Conservation (phyloP, 805 yeast species). For the Metschnikowia peoriensis region DNA sequence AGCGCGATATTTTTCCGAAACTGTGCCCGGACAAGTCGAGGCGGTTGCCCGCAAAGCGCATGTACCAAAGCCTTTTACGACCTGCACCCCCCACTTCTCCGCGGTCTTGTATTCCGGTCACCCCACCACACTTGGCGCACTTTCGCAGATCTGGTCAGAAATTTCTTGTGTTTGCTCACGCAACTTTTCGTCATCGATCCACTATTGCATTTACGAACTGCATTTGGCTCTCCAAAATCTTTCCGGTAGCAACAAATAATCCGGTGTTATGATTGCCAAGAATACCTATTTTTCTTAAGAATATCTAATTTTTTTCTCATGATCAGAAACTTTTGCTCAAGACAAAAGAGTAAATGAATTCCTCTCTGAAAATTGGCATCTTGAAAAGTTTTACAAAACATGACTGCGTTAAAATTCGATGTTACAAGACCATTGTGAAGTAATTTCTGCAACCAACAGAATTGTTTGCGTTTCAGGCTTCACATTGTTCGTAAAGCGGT, state of each 20-base stretch:
- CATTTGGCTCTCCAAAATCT: background rate
- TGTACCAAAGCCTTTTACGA: slow-evolving; percentile 4
- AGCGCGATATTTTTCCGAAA: background rate
- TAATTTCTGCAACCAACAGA: background rate
- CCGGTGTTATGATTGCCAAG: too few species aligned
- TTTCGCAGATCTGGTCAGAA: background rate
- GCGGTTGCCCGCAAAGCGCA: slow-evolving; percentile 7
- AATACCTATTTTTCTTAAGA: too few species aligned
- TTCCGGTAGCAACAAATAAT: background rate
- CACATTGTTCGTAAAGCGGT: background rate
- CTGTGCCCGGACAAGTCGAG: background rate
- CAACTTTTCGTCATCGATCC: background rate
- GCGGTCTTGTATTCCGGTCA: slow-evolving; percentile 5
- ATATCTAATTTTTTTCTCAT: too few species aligned
- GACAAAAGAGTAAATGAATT: too few species aligned
- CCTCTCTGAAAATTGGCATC: too few species aligned
- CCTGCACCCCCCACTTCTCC: slow-evolving; percentile 9
- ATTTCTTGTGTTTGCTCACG: background rate
- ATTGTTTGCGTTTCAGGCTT: background rate
- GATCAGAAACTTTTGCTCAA: too few species aligned
- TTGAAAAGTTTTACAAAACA: too few species aligned
- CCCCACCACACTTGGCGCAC: slow-evolving; percentile 3
- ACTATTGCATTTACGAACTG: background rate
- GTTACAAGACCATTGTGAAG: too few species aligned
- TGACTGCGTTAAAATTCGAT: too few species aligned